Evolutionary conservation across 176 grass and related monocot genomes (phyloP).

Genomic region (Carex parvula): DNA sequence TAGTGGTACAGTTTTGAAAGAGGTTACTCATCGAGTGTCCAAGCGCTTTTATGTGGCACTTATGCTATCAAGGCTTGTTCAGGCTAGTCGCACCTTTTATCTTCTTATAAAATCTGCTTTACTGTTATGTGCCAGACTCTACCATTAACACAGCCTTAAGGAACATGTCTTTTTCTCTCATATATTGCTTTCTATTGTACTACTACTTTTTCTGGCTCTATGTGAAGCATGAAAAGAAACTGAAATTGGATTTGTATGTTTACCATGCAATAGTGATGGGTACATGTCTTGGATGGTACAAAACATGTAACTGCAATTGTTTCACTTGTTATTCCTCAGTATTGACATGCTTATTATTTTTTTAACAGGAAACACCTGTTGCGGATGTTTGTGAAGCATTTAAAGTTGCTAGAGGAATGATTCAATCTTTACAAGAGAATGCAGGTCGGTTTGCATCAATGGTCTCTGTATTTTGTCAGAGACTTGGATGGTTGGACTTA

Average conservation of each 20-base stretch:
- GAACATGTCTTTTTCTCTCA: neutral
- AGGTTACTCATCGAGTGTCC: constrained; percentile 66
- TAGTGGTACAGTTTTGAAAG: constrained; percentile 46
- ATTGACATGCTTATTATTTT: constrained; percentile 3
- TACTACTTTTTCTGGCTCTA: neutral
- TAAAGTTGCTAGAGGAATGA: constrained; percentile 92
- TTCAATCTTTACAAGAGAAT: constrained; percentile 91
- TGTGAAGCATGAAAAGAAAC: neutral
- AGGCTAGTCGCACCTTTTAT: constrained; percentile 46
- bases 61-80: constrained; percentile 85
- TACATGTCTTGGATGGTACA: neutral
- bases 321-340: neutral
- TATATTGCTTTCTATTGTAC: neutral
- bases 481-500: constrained; percentile 94
- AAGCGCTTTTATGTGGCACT: constrained; percentile 93
- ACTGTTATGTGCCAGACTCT: neutral
- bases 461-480: constrained; percentile 94
- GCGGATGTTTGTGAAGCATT: constrained; percentile 89
- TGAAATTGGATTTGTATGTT: constrained; percentile 1
- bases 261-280: neutral
- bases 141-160: neutral
- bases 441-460: constrained; percentile 96
- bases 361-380: constrained; percentile 76
- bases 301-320: neutral
- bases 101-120: neutral